These are phyloP conservation scores for Zygotorulaspora chibaensis DNA, from an alignment of 805 yeast species.

Conservation along the genomic window DNA sequence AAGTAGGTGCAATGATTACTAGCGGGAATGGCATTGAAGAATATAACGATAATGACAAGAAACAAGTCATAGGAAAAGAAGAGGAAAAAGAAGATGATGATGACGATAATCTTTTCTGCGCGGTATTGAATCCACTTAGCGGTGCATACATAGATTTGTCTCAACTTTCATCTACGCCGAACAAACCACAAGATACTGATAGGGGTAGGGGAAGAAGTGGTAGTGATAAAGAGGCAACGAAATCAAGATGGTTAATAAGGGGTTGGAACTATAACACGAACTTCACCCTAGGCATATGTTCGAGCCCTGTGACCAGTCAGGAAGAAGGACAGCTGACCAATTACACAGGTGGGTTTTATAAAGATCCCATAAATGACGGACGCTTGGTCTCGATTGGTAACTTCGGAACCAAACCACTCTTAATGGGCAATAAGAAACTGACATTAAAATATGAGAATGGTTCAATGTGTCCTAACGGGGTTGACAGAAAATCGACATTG, in stretches of 20 bases:
- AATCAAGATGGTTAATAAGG: slow-evolving; percentile 52
- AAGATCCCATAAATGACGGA: slow-evolving; percentile 37
- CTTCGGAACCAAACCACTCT: slow-evolving; percentile 53
- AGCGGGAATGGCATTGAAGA: not conserved
- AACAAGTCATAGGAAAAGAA: slow-evolving; percentile 2
- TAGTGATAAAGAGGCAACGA: slow-evolving; percentile 11
- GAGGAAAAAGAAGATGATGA: slow-evolving; percentile 2
- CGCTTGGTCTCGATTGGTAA: slow-evolving; percentile 53
- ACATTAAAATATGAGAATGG: slow-evolving; percentile 70
- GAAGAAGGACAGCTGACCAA: slow-evolving; percentile 27
- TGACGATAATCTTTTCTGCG: slow-evolving; percentile 26
- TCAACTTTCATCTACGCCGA: slow-evolving; percentile 31
- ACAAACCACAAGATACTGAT: slow-evolving; percentile 12
- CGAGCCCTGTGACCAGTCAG: slow-evolving; percentile 43
- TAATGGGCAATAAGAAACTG: slow-evolving; percentile 62
- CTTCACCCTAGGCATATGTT: slow-evolving; percentile 70
- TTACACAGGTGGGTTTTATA: slow-evolving; percentile 52
- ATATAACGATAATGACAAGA: not conserved
- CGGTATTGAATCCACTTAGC: slow-evolving; percentile 30
- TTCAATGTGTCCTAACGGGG: slow-evolving; percentile 53
- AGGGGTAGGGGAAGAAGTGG: slow-evolving; percentile 5
- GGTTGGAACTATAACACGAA: slow-evolving; percentile 69
- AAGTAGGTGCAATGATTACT: not conserved
- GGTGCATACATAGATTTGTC: slow-evolving; percentile 34
- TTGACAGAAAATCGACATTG: slow-evolving; percentile 56